Evolutionary conservation across 371 early-diverging fungal species (phyloP).

Genomic region (Basidiobolus meristosporus): DNA sequence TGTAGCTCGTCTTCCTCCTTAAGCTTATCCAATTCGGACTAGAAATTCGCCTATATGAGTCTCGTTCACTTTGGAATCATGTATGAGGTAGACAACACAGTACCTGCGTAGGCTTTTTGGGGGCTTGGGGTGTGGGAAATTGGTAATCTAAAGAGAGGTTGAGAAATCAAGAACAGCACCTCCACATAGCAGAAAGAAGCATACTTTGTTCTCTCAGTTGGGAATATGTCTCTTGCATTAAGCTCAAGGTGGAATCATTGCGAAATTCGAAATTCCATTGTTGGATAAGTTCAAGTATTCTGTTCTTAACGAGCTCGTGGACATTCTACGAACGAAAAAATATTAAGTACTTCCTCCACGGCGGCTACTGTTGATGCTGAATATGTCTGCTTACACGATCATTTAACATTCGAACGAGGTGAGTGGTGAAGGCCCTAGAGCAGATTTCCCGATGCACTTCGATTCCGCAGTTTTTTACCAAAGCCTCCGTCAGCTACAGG

Average conservation of each 20-base stretch:
- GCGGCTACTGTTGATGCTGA: too few species aligned
- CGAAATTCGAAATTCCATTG: constrained; percentile 78
- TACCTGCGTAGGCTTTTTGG: too few species aligned
- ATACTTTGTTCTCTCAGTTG: constrained; percentile 29
- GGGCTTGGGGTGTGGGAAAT: too few species aligned
- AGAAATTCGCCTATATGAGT: too few species aligned
- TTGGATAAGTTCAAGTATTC: constrained; percentile 73
- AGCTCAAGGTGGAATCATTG: constrained; percentile 53
- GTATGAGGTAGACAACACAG: too few species aligned
- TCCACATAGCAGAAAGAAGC: not conserved
- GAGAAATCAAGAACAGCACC: constrained; percentile 15
- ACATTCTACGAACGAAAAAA: constrained; percentile 17
- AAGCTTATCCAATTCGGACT: too few species aligned
- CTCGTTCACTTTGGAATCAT: too few species aligned
- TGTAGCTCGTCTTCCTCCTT: constrained; percentile 84
- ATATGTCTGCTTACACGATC: constrained; percentile 25
- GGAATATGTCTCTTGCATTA: constrained; percentile 75
- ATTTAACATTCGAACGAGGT: constrained; percentile 50
- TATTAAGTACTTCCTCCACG: not conserved
- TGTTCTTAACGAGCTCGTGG: constrained; percentile 54
- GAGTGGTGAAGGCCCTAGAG: constrained; percentile 69
- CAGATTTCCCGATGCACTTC: constrained; percentile 63
- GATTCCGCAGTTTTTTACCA: constrained; percentile 80
- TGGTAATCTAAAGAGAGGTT: constrained; percentile 71
- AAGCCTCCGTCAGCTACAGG: too few species aligned